Conservation (phyloP, 1,284 basidiomycete genomes). For the Leccinum angustisporum region DNA sequence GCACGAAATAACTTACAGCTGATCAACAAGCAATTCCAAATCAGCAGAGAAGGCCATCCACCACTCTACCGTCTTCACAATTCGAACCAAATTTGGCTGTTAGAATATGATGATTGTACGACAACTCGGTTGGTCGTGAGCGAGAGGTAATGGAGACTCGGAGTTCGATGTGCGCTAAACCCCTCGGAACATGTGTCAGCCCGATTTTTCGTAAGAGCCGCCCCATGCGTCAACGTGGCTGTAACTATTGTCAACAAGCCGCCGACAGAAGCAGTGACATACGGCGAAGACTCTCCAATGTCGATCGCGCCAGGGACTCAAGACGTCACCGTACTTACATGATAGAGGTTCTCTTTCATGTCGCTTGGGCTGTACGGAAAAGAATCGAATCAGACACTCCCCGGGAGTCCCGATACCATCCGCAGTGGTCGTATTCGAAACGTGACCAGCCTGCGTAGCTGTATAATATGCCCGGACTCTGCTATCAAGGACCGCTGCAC, state of each 20-base stretch:
- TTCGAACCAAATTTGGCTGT: constrained; percentile 5
- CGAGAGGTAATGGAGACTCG: constrained; percentile 1
- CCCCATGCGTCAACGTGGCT: constrained; percentile 17
- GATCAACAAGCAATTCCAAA: constrained; percentile 29
- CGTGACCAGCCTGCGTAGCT: constrained; percentile 21
- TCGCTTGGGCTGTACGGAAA: constrained; percentile 11
- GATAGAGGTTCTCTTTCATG: constrained; percentile 18
- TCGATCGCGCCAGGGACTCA: constrained; percentile 23
- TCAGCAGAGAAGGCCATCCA: constrained; percentile 1
- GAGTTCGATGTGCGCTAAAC: constrained; percentile 12
- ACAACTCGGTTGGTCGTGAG: not conserved
- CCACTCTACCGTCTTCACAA: constrained; percentile 4
- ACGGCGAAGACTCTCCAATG: constrained; percentile 5
- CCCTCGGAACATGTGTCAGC: constrained; percentile 17
- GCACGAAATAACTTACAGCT: constrained; percentile 1
- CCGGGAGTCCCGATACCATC: constrained; percentile 6
- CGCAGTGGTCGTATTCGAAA: constrained; percentile 26
- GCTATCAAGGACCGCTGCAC: not conserved
- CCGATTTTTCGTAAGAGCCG: constrained; percentile 17
- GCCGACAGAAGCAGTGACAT: constrained; percentile 8
- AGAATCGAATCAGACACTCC: constrained; percentile 10
- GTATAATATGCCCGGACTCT: constrained; percentile 24
- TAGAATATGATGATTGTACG: not conserved
- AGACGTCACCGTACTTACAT: constrained; percentile 15
- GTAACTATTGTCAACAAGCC: constrained; percentile 8